Base-by-base conservation (phyloP, 371 early-diverging fungal genomes). In the Rhizomucor pusillus region DNA sequence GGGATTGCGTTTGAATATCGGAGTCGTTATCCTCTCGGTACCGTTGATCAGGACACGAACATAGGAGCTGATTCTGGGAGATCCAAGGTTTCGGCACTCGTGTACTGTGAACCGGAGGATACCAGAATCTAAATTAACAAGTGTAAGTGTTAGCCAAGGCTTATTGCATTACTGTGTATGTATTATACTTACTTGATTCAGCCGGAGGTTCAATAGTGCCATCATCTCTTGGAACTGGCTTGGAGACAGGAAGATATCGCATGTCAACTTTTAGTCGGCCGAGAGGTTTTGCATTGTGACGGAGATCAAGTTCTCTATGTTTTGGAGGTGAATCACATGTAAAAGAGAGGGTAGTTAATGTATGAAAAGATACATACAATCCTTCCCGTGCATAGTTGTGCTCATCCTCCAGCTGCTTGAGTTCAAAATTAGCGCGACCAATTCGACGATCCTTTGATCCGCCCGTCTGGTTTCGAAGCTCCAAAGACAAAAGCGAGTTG, bases 201-300 rank as follows among this genome's bases (percentile, higher is more conserved):
- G 73, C 66, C 7, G 77, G 71, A 18, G 77, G 70, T 40, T 82
- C 77, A 20, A 73, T 43, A 0, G 66, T 71, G 24, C 78, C 76
- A 53, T 72, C 75, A 0, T 66, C 71, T 34, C 60, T 57, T 14
- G 62, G 75, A 12, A 62, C 67, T 29, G 84, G 80, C 24, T 77
- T 77, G 36, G 82, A 78, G 14, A 86, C 84, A 4, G 85, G 87
- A 49, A 80, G 69, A 50, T 86, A 86, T 19, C 75, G 68, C 52
- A 84, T 57, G 57, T 84, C 81, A 14, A 81, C 75, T 22, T 73
- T 71, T 41, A 87, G 60, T 56, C 81, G 75, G 23, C 76, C 71
- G 16, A 76, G 60, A 35, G 73, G 63, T 22, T 82, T 84, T 41
- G 76, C 81, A 50, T 79, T 73, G 49, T 78, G 77, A 14, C 69